Evolutionary conservation across 2,329 filamentous ascomycete species (phyloP), one percentile per base, ranked within the genome.

Genomic region (Ophiocordyceps unilateralis): DNA sequence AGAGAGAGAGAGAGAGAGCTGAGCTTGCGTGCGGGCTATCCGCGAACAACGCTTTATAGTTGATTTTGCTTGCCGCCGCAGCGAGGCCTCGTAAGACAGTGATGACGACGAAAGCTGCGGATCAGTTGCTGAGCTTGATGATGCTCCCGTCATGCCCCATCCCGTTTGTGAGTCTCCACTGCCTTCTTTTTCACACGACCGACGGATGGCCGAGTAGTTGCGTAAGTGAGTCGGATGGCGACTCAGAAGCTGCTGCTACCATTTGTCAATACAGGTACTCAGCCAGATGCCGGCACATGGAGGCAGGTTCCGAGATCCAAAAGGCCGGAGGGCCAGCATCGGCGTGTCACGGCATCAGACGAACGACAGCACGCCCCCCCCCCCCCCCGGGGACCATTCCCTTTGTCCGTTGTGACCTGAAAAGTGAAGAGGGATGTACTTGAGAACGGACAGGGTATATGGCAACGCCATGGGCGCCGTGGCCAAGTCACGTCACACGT

Each of bases 341-440:
- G 22, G n/a, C 26, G 34, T 28, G 40, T 19, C 26, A 41, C 30
- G 32, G 41, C 44, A 45, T 43, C 41, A 45, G 44, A 45, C 38
- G 41, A 45, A 41, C 37, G 39, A 38, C 20, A 41, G 36, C 7
- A 40, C 14, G 14, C 19, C 24, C 19, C n/a, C n/a, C n/a, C n/a
- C n/a, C n/a, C n/a, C n/a, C n/a, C n/a, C n/a, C n/a, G n/a, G n/a
- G 32, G 41, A 12, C 28, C 30, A 19, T 22, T 24, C 23, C 19
- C 38, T 38, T 39, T 45, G 32, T 30, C 41, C 44, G 44, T 21
- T 40, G 43, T 42, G 28, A 30, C 36, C 15, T 20, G 6, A 17
- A 38, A 17, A 17, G 12, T 7, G 14, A 23, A 10, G 38, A 9
- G 5, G 20, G 23, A 38, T 44, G 41, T 41, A 38, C 41, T 32